These are phyloP conservation scores for Phytophthora constricta DNA, from an alignment of 352 stramenopile species.

Conservation along the genomic window DNA sequence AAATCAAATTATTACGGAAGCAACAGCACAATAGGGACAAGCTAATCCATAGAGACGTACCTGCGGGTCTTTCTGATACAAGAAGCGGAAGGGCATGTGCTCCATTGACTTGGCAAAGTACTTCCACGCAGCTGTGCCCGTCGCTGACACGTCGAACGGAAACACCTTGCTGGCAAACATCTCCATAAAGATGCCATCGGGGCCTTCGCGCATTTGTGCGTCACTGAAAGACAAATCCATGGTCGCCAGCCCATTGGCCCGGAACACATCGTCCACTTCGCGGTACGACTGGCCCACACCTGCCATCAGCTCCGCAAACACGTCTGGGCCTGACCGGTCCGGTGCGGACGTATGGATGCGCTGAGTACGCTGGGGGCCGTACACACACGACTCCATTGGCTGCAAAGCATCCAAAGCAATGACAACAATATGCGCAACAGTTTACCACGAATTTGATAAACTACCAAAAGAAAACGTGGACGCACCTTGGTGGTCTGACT, in stretches of 20 bases:
- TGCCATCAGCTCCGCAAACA: constrained; percentile 45
- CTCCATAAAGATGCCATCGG: constrained; percentile 46
- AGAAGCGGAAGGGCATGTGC: constrained; percentile 47
- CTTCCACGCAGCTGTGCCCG: constrained; percentile 47
- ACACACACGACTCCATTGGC: constrained; percentile 42
- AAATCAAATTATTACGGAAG: neutral
- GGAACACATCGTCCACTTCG: constrained; percentile 48
- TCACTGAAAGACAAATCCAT: constrained; percentile 44
- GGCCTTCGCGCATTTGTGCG: constrained; percentile 45
- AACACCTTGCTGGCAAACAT: constrained; percentile 58
- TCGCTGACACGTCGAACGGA: constrained; percentile 43
- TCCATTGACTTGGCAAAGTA: constrained; percentile 54
- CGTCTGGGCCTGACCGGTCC: constrained; percentile 33
- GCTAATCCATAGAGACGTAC: constrained; percentile 15
- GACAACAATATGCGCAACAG: neutral
- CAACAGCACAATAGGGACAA: constrained; percentile 2
- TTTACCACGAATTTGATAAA: neutral
- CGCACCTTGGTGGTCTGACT: constrained; percentile 33
- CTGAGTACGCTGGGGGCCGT: constrained; percentile 26
- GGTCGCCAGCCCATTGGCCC: constrained; percentile 32
- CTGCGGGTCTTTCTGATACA: constrained; percentile 47
- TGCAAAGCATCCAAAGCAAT: constrained; percentile 10
- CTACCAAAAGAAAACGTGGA: neutral
- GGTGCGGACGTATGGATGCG: constrained; percentile 32
- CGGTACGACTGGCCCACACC: constrained; percentile 44